Percentiles rank a stretch among this genome's conserved stretches.
Evolutionary conservation across 805 yeast species (phyloP).

Genomic region (Allodekkera sacchari): DNA sequence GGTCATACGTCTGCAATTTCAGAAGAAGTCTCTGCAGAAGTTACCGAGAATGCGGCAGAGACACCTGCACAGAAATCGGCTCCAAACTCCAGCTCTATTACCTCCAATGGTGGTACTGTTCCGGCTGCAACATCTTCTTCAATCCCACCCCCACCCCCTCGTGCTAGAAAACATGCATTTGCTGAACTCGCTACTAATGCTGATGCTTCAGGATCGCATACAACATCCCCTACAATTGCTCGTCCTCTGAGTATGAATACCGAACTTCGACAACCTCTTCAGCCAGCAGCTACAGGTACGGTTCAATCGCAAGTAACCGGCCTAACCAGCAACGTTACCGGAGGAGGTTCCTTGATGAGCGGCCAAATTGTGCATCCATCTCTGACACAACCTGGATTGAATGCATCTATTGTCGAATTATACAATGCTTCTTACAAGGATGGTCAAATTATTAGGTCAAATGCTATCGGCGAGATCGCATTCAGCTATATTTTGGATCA

Average conservation of each 20-base stretch:
- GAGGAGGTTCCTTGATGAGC: slow-evolving; percentile 23
- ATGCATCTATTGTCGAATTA: slow-evolving; percentile 80
- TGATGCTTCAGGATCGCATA: slow-evolving; percentile 10
- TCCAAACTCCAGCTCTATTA: too few species aligned
- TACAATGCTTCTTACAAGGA: slow-evolving; percentile 66
- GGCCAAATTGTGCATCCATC: slow-evolving; percentile 43
- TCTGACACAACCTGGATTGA: slow-evolving; percentile 53
- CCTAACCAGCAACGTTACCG: slow-evolving; percentile 24
- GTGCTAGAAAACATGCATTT: slow-evolving; percentile 23
- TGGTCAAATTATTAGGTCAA: slow-evolving; percentile 51
- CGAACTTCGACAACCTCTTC: slow-evolving; percentile 9
- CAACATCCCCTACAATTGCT: slow-evolving; percentile 23
- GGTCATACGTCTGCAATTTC: too few species aligned
- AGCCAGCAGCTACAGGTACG: slow-evolving; percentile 13
- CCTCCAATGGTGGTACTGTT: slow-evolving; percentile 3
- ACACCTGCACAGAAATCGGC: too few species aligned
- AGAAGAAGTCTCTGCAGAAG: too few species aligned
- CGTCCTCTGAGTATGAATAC: slow-evolving; percentile 26
- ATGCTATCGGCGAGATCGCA: slow-evolving; percentile 80
- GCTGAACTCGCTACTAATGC: slow-evolving; percentile 8
- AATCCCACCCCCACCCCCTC: slow-evolving; percentile 27
- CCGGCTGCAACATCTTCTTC: slow-evolving; percentile 8
- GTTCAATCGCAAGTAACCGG: slow-evolving; percentile 36
- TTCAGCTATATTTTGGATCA: slow-evolving; percentile 48
- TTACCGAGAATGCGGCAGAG: too few species aligned